Conservation (phyloP, 768 basidiomycete species). For the Tylopilus intermedius region DNA sequence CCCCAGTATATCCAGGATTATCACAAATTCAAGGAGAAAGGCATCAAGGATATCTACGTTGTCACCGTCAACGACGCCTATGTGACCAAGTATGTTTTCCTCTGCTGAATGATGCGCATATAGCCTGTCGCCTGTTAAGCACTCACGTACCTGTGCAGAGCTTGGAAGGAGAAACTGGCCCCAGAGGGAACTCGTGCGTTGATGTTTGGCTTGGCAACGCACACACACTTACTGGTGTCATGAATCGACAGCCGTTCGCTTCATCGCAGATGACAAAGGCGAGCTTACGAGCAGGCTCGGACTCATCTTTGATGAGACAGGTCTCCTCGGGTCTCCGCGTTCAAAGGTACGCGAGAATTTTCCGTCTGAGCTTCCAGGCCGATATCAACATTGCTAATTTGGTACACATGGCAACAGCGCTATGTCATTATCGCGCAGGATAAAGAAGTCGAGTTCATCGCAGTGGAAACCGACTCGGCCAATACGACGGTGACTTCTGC, state of each 20-base stretch:
- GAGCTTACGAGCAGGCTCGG: conserved; percentile 51
- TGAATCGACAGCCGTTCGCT: conserved; percentile 41
- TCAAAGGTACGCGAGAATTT: conserved; percentile 44
- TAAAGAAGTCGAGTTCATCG: conserved; percentile 49
- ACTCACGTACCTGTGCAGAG: conserved; percentile 35
- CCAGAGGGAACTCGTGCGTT: conserved; percentile 50
- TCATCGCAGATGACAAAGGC: conserved; percentile 68
- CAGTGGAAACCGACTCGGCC: conserved; percentile 45
- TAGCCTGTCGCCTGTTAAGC: not conserved
- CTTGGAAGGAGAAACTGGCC: conserved; percentile 63
- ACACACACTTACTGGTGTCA: not conserved
- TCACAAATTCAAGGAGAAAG: conserved; percentile 72
- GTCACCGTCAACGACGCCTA: conserved; percentile 78
- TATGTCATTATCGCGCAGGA: conserved; percentile 56
- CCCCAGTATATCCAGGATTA: conserved; percentile 61
- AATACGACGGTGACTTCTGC: conserved; percentile 52
- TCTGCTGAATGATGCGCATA: conserved; percentile 1
- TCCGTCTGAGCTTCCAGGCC: not conserved
- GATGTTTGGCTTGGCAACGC: not conserved
- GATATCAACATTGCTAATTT: not conserved
- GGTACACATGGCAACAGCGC: conserved; percentile 31
- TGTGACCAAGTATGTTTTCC: conserved; percentile 44
- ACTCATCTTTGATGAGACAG: conserved; percentile 57
- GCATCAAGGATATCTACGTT: conserved; percentile 65
- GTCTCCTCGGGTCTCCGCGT: conserved; percentile 60